Evolutionary conservation across 192 early-diverging fungal species (phyloP), one percentile per base, ranked within the genome.

Genomic region (Gamsiella multidivaricata): DNA sequence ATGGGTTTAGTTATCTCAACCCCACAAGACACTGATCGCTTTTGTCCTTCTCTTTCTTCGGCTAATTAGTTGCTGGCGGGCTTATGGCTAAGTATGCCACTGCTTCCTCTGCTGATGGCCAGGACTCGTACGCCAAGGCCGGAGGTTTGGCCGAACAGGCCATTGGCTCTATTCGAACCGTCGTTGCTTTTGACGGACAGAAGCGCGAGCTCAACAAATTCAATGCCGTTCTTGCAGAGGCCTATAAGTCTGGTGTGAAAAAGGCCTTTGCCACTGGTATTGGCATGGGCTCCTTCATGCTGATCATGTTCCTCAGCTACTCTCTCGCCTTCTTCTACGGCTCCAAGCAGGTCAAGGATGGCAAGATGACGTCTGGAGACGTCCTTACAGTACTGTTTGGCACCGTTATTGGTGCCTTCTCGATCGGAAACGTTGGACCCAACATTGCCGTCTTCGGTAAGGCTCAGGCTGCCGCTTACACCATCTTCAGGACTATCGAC

Each of bases 261-360:
- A 91, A 90, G 57, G 88, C 87, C 26, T 47, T 78, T 26, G 81
- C 88, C 17, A 63, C 86, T 43, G 94, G 91, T 58, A 34, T 70
- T 18, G 89, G 92, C 28, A 84, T 93, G 82, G 96, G 92, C 18
- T 65, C 79, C 32, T 90, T 95, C 64, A 89, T 92, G 86, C 82
- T 90, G 31, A 80, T 91, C 61, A 83, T 96, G 51, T 97, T 93
- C 69, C 65, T 79, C 49, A 83, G 90, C 14, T 95, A 95, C 61
- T 88, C 88, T 8, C 86, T 96, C 23, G 89, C 94, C 26, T 94
- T 94, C 86, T 95, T 91, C 88, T 95, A 94, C 70, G 95, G 94
- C 45, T 70, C 88, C 45, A 79, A 76, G 29, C 84, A 90, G 31
- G 87, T 91, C 60, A 64, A 86, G 41, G 70, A 83, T 25, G 66